These are phyloP conservation scores for Microbotryum violaceum DNA, from an alignment of 1,284 basidiomycete species.

Conservation along the genomic window DNA sequence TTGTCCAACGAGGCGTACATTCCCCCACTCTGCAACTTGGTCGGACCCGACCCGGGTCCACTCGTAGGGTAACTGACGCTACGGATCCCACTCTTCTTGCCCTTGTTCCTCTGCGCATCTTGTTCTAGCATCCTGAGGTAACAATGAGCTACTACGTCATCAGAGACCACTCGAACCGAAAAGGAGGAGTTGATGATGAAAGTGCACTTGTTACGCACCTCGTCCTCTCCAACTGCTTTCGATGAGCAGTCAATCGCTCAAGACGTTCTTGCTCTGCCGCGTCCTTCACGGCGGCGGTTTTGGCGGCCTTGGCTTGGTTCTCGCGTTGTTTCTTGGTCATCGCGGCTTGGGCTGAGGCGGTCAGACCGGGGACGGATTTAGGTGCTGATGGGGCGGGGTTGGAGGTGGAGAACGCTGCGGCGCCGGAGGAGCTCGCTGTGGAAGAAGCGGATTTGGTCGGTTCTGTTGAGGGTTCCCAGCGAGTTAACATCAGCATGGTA, in stretches of 20 bases:
- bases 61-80: neutral
- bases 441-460: slow-evolving; percentile 7
- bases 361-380: slow-evolving; percentile 14
- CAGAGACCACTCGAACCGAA: neutral
- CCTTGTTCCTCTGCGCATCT: slow-evolving; percentile 3
- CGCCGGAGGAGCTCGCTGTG: slow-evolving; percentile 5
- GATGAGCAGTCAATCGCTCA: slow-evolving; percentile 14
- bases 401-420: neutral
- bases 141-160: neutral
- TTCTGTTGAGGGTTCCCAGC: slow-evolving; percentile 3
- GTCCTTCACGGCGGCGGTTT: slow-evolving; percentile 12
- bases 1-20: slow-evolving; percentile 13
- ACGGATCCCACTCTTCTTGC: neutral
- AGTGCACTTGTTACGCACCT: slow-evolving; percentile 3
- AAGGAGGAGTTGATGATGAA: no score
- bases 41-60: neutral
- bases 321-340: slow-evolving; percentile 25
- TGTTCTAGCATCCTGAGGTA: slow-evolving; percentile 6
- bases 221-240: slow-evolving; percentile 15
- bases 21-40: slow-evolving; percentile 11
- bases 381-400: neutral
- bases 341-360: slow-evolving; percentile 5
- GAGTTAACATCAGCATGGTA: neutral
- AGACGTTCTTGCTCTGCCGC: slow-evolving; percentile 17
- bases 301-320: slow-evolving; percentile 20